A percentile compares a stretch with the other conserved stretches of the same genome.
Evolutionary conservation across 805 yeast species (phyloP).

Genomic region (Blastobotrys americana): DNA sequence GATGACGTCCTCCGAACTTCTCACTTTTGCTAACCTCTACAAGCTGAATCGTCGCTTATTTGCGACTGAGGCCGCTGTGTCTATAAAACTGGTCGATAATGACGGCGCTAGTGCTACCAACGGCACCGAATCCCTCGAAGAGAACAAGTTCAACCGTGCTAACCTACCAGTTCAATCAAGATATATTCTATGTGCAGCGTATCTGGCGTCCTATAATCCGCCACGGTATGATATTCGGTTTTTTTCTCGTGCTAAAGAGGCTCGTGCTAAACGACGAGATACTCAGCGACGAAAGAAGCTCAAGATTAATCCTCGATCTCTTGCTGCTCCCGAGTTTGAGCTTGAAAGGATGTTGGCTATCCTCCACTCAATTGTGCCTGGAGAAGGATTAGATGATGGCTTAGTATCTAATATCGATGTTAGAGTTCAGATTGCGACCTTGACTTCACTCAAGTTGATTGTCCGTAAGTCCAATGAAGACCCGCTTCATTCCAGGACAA

Average conservation of each 20-base stretch:
- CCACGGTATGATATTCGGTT: conserved; percentile 59
- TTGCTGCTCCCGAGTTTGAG: conserved; percentile 68
- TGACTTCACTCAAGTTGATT: conserved; percentile 46
- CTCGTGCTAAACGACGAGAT: conserved; percentile 33
- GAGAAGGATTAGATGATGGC: conserved; percentile 30
- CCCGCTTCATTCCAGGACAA: conserved; percentile 55
- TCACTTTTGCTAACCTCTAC: conserved; percentile 24
- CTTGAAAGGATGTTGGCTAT: conserved; percentile 77
- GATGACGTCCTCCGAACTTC: conserved; percentile 8
- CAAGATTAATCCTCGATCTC: conserved; percentile 50
- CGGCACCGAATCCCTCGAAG: conserved; percentile 1
- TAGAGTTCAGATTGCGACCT: conserved; percentile 50
- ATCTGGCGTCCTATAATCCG: conserved; percentile 71
- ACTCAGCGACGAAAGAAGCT: conserved; percentile 39
- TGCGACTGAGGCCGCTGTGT: conserved; percentile 19
- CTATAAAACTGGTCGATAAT: conserved; percentile 15
- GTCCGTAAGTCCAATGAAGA: conserved; percentile 40
- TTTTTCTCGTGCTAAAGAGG: conserved; percentile 57
- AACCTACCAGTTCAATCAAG: conserved; percentile 55
- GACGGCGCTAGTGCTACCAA: conserved; percentile 10
- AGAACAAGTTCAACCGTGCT: neutral
- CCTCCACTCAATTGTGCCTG: conserved; percentile 54
- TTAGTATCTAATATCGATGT: conserved; percentile 32
- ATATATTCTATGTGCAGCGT: conserved; percentile 72
- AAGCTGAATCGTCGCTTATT: conserved; percentile 22